Percentiles rank a stretch among this genome's conserved stretches.
Evolutionary conservation across 2,329 filamentous ascomycete species (phyloP).

Genomic region (Gaeumannomyces sp.): DNA sequence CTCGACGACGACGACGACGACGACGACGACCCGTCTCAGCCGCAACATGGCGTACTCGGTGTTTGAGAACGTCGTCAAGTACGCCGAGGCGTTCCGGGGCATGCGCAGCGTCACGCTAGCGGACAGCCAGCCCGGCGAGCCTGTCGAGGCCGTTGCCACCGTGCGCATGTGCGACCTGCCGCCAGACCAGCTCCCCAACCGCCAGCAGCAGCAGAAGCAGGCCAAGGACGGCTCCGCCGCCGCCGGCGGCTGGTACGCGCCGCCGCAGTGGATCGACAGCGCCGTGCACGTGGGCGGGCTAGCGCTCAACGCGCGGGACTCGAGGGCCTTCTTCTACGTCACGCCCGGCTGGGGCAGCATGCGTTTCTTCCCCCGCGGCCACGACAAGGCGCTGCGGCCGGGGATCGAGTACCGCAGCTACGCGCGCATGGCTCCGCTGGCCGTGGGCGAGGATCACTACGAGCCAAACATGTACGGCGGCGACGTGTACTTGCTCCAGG

Average conservation of each 20-base stretch:
- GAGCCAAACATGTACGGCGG: constrained; percentile 24
- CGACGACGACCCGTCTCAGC: constrained; percentile 37
- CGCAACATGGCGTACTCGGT: constrained; percentile 59
- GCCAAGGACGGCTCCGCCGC: no score
- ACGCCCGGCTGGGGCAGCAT: constrained; percentile 31
- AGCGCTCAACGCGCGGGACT: constrained; percentile 33
- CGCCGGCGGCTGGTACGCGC: neutral
- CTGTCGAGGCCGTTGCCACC: no score
- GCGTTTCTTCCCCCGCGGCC: constrained; percentile 17
- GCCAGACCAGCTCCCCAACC: no score
- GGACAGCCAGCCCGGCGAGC: no score
- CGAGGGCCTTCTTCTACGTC: constrained; percentile 26
- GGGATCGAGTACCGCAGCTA: constrained; percentile 29
- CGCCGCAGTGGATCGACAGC: constrained; percentile 33
- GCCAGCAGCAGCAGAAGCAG: no score
- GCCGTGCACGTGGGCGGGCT: constrained; percentile 33
- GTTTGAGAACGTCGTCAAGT: constrained; percentile 30
- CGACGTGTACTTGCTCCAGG: constrained; percentile 30
- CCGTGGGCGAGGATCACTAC: constrained; percentile 11
- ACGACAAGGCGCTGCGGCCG: constrained; percentile 21
- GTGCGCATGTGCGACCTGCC: no score
- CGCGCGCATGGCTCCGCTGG: constrained; percentile 30
- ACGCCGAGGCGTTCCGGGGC: constrained; percentile 29
- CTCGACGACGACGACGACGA: constrained; percentile 24
- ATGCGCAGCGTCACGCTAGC: constrained; percentile 19